Evolutionary conservation across 1,284 basidiomycete genomes (phyloP).

Genomic region (Ganoderma lucidum): DNA sequence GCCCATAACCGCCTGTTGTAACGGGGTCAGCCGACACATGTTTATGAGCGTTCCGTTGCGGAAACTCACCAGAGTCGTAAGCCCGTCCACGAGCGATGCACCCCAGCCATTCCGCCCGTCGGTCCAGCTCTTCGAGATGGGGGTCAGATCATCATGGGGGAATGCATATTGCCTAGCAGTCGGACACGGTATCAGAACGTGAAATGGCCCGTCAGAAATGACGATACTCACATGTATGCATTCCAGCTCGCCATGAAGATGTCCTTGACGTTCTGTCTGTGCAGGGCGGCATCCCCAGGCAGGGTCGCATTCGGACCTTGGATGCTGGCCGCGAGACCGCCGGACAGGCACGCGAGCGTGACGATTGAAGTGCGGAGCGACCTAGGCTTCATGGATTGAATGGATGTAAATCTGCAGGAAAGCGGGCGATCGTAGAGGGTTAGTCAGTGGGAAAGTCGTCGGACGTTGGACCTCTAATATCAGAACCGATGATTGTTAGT

Average conservation of each 20-base stretch:
- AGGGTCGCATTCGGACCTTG: constrained; percentile 56
- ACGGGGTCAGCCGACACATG: neutral
- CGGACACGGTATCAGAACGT: no score
- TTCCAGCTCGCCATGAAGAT: constrained; percentile 65
- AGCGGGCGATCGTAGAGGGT: neutral
- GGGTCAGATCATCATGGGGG: constrained; percentile 70
- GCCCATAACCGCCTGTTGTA: constrained; percentile 56
- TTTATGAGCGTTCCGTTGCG: neutral
- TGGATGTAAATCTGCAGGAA: neutral
- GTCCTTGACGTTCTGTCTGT: constrained; percentile 55
- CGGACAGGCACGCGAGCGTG: constrained; percentile 32
- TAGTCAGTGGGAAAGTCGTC: neutral
- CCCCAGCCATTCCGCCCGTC: constrained; percentile 79
- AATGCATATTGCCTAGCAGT: constrained; percentile 62
- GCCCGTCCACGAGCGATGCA: constrained; percentile 68
- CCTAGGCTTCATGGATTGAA: constrained; percentile 25
- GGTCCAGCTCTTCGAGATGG: constrained; percentile 54
- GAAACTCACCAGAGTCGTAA: constrained; percentile 64
- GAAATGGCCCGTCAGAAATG: no score
- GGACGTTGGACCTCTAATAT: neutral
- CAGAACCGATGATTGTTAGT: neutral
- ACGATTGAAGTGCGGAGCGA: constrained; percentile 29
- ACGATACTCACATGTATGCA: constrained; percentile 61
- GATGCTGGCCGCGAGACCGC: constrained; percentile 33
- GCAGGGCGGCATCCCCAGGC: constrained; percentile 48